Evolutionary conservation across 73 alveolate genomes (phyloP).

Genomic region (Symbiodinium pilosum): DNA sequence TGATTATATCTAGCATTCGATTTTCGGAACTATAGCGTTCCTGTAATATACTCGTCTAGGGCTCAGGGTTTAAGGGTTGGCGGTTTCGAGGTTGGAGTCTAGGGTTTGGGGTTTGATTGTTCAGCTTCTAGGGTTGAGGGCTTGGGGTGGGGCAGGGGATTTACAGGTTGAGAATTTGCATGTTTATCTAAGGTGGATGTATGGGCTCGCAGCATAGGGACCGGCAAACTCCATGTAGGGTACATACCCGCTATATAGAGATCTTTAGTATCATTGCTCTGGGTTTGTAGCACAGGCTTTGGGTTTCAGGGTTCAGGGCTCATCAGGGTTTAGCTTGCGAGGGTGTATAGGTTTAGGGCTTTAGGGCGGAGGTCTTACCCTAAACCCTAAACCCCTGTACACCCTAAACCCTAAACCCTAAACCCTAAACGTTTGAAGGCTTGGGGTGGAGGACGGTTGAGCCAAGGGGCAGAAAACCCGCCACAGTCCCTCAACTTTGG

Average conservation of each 20-base stretch:
- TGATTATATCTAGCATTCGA: too few relatives aligned
- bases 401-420: not conserved
- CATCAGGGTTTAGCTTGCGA: not conserved
- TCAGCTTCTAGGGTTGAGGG: not conserved
- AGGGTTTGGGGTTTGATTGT: too few relatives aligned
- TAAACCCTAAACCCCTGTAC: too few relatives aligned
- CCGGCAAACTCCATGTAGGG: not conserved
- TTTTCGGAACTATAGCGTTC: too few relatives aligned
- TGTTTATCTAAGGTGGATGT: not conserved
- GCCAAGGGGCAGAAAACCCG: too few relatives aligned
- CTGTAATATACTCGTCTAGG: too few relatives aligned
- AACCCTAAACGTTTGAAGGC: not conserved
- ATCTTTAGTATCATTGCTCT: not conserved
- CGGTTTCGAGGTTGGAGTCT: too few relatives aligned
- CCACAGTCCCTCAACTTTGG: too few relatives aligned
- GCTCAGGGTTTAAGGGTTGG: too few relatives aligned
- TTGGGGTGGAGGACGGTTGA: not conserved
- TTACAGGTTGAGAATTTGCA: not conserved
- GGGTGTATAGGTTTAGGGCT: not conserved
- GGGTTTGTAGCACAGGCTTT: not conserved
- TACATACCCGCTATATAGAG: not conserved
- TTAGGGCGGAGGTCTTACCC: not conserved
- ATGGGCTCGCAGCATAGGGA: not conserved
- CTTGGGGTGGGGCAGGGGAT: not conserved
- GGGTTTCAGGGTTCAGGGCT: not conserved